These are phyloP conservation scores for Gonium pectorale DNA, from an alignment of 139 green algal genomes.

Conservation along the genomic window DNA sequence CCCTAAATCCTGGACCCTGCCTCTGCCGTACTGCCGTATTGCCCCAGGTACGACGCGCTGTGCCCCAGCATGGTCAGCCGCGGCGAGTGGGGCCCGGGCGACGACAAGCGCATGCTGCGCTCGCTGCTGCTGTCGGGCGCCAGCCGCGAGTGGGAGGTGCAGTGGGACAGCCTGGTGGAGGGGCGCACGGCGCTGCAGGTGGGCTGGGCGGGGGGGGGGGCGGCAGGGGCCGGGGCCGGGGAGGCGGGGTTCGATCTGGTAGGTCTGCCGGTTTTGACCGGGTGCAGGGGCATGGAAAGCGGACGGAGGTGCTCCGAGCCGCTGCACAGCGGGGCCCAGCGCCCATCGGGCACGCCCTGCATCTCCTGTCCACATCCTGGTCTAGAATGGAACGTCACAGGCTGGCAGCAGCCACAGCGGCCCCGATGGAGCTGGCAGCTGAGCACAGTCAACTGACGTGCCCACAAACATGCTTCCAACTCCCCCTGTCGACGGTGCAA, in stretches of 20 bases:
- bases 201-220: background rate
- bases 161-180: constrained; percentile 69
- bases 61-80: constrained; percentile 69
- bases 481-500: background rate
- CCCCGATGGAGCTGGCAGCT: too few relatives aligned
- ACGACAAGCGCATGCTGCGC: constrained; percentile 75
- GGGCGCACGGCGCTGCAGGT: constrained; percentile 57
- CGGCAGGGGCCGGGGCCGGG: background rate
- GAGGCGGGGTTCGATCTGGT: too few relatives aligned
- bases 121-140: constrained; percentile 47
- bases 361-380: too few relatives aligned
- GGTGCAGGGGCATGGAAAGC: background rate
- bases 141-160: constrained; percentile 64
- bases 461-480: too few relatives aligned
- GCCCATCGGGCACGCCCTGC: too few relatives aligned
- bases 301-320: background rate
- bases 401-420: too few relatives aligned
- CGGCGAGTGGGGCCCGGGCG: constrained; percentile 75
- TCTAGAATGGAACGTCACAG: too few relatives aligned
- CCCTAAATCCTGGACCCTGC: too few relatives aligned
- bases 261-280: too few relatives aligned
- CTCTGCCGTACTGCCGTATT: too few relatives aligned
- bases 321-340: too few relatives aligned
- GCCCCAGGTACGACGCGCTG: constrained; percentile 57
- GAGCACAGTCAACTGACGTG: too few relatives aligned